phyloP scores from a whole-genome alignment of 768 basidiomycete genomes.

The Psilocybe cyanescens region DNA sequence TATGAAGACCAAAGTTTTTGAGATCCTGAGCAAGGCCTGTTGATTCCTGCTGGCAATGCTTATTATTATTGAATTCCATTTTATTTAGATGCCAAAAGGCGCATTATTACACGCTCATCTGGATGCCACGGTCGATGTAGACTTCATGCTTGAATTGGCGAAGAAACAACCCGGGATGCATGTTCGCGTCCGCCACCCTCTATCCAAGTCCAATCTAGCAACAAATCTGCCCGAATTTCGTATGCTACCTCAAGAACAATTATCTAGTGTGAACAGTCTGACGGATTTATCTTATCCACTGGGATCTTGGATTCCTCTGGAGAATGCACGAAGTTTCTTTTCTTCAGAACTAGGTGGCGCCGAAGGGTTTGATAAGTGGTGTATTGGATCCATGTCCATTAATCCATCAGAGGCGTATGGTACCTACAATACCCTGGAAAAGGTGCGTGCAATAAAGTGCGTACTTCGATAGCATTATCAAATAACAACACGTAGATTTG shows the following conservation, averaged over 20 bases:
- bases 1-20: slow-evolving; percentile 61
- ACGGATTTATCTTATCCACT: slow-evolving; percentile 47
- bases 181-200: slow-evolving; percentile 45
- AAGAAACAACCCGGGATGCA: slow-evolving; percentile 63
- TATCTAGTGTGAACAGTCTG: slow-evolving; percentile 35
- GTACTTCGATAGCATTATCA: not conserved
- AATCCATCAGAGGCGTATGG: slow-evolving; percentile 73
- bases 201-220: slow-evolving; percentile 45
- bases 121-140: slow-evolving; percentile 69
- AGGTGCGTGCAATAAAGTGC: slow-evolving; percentile 40
- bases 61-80: not conserved
- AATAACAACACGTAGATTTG: slow-evolving; percentile 60
- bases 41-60: not conserved
- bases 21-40: slow-evolving; percentile 60
- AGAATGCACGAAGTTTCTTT: slow-evolving; percentile 57
- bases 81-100: slow-evolving; percentile 79
- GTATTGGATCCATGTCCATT: slow-evolving; percentile 61
- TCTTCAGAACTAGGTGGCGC: slow-evolving; percentile 55
- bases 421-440: slow-evolving; percentile 70
- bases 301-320: slow-evolving; percentile 57
- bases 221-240: slow-evolving; percentile 55
- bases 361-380: slow-evolving; percentile 72
- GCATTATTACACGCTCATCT: slow-evolving; percentile 75
- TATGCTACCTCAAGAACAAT: slow-evolving; percentile 43
- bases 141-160: slow-evolving; percentile 55